Evolutionary conservation across 805 yeast genomes (phyloP), one percentile per base, ranked within the genome.

Genomic region (Wickerhamiella domercqiae): DNA sequence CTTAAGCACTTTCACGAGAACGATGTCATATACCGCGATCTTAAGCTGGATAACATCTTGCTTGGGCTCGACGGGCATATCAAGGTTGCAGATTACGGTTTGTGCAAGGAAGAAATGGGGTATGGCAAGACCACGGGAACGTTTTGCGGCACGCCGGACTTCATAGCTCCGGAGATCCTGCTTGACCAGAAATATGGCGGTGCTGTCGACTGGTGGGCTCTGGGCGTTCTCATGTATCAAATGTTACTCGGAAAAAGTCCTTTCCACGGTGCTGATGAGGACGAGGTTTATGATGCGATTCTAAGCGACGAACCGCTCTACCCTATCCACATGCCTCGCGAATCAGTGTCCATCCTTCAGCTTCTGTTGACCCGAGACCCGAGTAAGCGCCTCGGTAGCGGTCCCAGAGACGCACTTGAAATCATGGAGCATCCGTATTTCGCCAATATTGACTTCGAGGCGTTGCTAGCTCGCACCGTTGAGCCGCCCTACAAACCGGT

Each of bases 161-260:
- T 90, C 49, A 90, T 90, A 94, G 99, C 98, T 1, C 99, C 99
- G 0, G 99, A 90, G 59, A 87, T 90, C 47, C 66, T 90, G 53
- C 76, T 82, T 46, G 97, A 90, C 38, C 93, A 86, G 57, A 79
- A 76, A 42, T 90, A 90, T 53, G 90, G 84, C 37, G 74, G 93
- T 53, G 79, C 90, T 29, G 98, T 90, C 38, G 99, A 90, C 61
- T 90, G 98, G 98, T 90, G 98, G 98, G 97, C 98, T 1, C 83
- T 86, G 66, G 99, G 99, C 40, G 97, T 90, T 21, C 67, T 90
- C 46, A 65, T 90, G 47, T 90, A 87, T 59, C 98, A 90, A 60
- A 90, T 90, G 99, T 66, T 90, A 40, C 67, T 90, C 41, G 90
- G 95, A 37, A 94, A 87, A 59, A 81, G 95, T 5, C 99, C 99